Evolutionary conservation across 1,139 yeast genomes (phyloP).

Genomic region (Debaryomycetaceae sp.): DNA sequence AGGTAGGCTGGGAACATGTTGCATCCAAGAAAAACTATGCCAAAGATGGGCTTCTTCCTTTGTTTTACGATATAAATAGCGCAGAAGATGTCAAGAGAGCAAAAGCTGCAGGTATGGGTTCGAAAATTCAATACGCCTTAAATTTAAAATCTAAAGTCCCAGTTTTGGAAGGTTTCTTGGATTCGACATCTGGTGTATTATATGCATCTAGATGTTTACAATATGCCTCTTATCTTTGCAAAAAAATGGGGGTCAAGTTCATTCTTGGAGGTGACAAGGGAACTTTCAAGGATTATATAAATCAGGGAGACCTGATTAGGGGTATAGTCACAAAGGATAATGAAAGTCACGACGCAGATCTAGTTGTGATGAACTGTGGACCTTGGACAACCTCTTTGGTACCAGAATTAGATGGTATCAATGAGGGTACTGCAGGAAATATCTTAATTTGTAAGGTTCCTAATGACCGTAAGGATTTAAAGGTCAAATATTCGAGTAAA

Average conservation of each 20-base stretch:
- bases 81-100: conserved; percentile 20
- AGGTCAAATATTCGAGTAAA: conserved; percentile 18
- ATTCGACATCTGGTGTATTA: conserved; percentile 31
- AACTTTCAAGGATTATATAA: conserved; percentile 15
- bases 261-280: conserved; percentile 17
- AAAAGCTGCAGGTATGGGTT: conserved; percentile 13
- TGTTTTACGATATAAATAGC: conserved; percentile 22
- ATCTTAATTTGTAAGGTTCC: conserved; percentile 21
- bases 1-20: conserved; percentile 13
- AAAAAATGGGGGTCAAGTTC: conserved; percentile 25
- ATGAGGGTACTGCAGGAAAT: conserved; percentile 34
- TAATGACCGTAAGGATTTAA: conserved; percentile 19
- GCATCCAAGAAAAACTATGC: conserved; percentile 14
- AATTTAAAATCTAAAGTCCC: conserved; percentile 1
- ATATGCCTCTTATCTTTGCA: conserved; percentile 21
- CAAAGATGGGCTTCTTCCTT: conserved; percentile 18
- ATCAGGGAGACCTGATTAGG: conserved; percentile 10
- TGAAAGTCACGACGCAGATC: conserved; percentile 19
- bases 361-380: conserved; percentile 35
- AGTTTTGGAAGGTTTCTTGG: conserved; percentile 21
- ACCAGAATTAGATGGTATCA: conserved; percentile 26
- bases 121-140: conserved; percentile 1
- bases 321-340: conserved; percentile 31
- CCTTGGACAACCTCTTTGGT: conserved; percentile 38
- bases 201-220: conserved; percentile 29